phyloP scores from a whole-genome alignment of 148 eudicot species.

The Rhododendron mucronatum region DNA sequence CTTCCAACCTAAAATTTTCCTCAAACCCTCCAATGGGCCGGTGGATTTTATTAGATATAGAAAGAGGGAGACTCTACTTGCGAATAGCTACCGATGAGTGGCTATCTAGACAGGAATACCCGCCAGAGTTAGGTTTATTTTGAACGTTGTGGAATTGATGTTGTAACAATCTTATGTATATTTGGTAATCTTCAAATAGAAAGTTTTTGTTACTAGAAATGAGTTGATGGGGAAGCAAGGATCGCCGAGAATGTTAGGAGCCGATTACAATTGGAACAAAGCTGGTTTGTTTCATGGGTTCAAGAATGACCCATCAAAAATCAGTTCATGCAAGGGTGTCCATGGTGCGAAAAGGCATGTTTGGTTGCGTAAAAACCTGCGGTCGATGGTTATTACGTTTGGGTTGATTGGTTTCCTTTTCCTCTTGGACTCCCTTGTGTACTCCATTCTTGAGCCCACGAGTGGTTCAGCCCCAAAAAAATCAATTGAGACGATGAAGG shows the following conservation, averaged over 20 bases:
- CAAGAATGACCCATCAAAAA: constrained; percentile 36
- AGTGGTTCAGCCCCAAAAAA: constrained; percentile 19
- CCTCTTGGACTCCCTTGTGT: constrained; percentile 67
- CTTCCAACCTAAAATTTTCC: not conserved
- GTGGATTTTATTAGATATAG: not conserved
- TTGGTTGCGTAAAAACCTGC: constrained; percentile 48
- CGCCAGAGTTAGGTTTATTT: not conserved
- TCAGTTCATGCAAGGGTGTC: constrained; percentile 39
- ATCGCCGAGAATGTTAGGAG: constrained; percentile 32
- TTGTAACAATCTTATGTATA: not conserved
- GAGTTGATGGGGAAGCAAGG: constrained; percentile 51
- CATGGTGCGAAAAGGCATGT: constrained; percentile 45
- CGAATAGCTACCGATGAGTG: not conserved
- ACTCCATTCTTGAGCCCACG: constrained; percentile 36
- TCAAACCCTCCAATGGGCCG: constrained; percentile 1
- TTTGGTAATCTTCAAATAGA: not conserved
- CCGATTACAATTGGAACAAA: constrained; percentile 31
- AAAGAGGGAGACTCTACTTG: not conserved
- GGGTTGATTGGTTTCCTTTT: constrained; percentile 46
- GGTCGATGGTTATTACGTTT: constrained; percentile 41
- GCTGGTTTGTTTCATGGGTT: constrained; percentile 30
- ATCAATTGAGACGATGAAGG: constrained; percentile 14
- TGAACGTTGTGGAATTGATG: not conserved
- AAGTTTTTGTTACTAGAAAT: not conserved
- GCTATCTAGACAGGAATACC: not conserved